These are phyloP conservation scores for Astragalus membranaceus DNA, from an alignment of 306 rosid genomes.

Conservation along the genomic window DNA sequence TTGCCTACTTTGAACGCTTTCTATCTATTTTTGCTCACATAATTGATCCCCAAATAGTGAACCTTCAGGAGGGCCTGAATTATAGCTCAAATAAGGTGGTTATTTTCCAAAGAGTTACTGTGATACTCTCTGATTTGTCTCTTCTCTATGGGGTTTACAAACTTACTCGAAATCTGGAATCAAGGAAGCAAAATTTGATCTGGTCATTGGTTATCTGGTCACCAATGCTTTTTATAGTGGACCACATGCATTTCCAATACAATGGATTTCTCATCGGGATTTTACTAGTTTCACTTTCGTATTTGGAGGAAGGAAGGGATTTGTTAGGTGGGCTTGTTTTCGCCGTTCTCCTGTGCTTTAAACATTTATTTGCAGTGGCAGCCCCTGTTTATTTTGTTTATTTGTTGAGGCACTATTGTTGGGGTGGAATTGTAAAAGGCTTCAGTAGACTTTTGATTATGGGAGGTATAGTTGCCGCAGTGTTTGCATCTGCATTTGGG, in stretches of 20 bases:
- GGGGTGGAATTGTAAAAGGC: constrained; percentile 61
- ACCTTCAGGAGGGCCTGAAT: constrained; percentile 64
- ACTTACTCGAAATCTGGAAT: constrained; percentile 45
- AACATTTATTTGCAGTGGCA: constrained; percentile 90
- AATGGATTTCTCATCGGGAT: constrained; percentile 92
- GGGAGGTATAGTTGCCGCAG: constrained; percentile 62
- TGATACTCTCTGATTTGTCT: constrained; percentile 57
- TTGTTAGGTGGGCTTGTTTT: constrained; percentile 72
- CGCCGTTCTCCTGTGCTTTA: constrained; percentile 69
- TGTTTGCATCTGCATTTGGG: constrained; percentile 69
- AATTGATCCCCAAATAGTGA: constrained; percentile 64
- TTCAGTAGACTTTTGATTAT: constrained; percentile 51
- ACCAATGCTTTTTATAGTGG: constrained; percentile 83
- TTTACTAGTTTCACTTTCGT: constrained; percentile 72
- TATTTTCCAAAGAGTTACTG: constrained; percentile 66
- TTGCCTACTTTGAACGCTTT: constrained; percentile 64
- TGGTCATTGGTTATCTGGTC: constrained; percentile 80
- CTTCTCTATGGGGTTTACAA: constrained; percentile 64
- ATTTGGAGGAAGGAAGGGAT: constrained; percentile 83
- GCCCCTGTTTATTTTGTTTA: constrained; percentile 84
- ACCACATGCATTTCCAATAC: constrained; percentile 86
- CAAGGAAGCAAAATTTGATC: constrained; percentile 43
- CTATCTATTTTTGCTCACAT: constrained; percentile 54
- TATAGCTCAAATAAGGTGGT: constrained; percentile 42
- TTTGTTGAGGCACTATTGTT: constrained; percentile 79